Base-by-base conservation (phyloP, 495 filamentous ascomycete genomes). In the Aspergillus olivimuriae region DNA sequence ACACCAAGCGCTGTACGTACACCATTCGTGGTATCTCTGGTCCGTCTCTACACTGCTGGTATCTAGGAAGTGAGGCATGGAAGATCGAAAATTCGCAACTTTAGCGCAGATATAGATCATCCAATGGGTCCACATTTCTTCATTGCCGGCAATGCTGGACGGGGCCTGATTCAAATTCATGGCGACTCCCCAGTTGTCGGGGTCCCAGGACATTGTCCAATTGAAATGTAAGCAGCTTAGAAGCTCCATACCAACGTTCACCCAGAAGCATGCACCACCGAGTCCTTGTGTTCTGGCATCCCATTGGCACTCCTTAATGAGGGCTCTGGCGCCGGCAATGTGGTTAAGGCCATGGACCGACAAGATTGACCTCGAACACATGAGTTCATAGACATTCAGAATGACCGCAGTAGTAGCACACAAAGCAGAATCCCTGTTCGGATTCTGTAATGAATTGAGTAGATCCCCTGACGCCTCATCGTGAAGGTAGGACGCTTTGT, bases 241-340 rank as follows among this genome's bases (percentile, higher is more conserved):
- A 10, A 97, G 66, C 57, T 98, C 92, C 80, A 94, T 85, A 12
- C 84, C 81, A 11, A 94, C 80, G 53, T 94, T 96, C 14, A 95
- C 64, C 89, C 91, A 96, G 64, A 97, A 97, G 61, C 90, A 96
- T 9, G 91, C 87, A 1, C 83, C 81, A 7, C 88, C 89, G 33
- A 96, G 76, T 3, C 89, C 88, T 3, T 72, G 73, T 19, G 85
- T 84, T 39, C 75, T 80, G 1, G 89, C 87, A 52, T 83, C 86
- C 92, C 92, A 98, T 11, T 79, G 77, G 56, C 89, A 95, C 57
- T 96, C 88, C 50, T 86, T 86, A 56, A 98, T 89, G 38, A 97
- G 70, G 3, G 89, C 88, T 36, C 89, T 76, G 12, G 90, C 86
- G 2, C 87, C 87, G 6, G 86, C 82, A 50, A 94, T 89, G 57